Base-by-base conservation (phyloP, 768 basidiomycete genomes). In the Trametes cingulata region DNA sequence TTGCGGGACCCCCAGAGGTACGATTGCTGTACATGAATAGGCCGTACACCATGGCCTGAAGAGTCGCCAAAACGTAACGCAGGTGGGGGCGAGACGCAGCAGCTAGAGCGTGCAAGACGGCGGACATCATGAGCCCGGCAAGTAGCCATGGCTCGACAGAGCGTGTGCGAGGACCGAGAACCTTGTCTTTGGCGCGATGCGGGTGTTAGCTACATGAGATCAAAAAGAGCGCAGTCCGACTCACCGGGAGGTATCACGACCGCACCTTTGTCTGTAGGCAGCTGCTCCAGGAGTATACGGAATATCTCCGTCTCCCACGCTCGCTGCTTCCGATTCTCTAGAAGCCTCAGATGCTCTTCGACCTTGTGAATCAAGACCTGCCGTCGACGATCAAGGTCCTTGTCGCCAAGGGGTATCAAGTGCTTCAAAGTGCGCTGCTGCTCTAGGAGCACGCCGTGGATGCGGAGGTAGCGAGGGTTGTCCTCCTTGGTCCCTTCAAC, bases 21-120 rank as follows among this genome's bases (percentile, higher is more conserved):
- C 4, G 29, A 10, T 33, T 33, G 29, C 29, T 5, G 10, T 33
- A 33, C 6, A 33, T 10, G 29, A 33, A 33, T 4, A 33, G 29
- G 29, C 29, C 29, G 29, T 33, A 33, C 6, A 33, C 29, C 29
- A 33, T 33, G 29, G 29, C 29, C 29, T 33, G 29, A 33, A 33
- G 29, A 33, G 29, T 10, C 10, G 29, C 29, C 10, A 33, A 10
- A 10, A 33, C 29, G 29, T 5, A 33, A 4, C 10, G 6, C 29
- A 6, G 63, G 90, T 64, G 80, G 85, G 60, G 78, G 77, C 65
- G 63, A 87, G 72, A 82, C 77, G 66, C 82, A 84, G 67, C 79
- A 83, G 9, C 78, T 86, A 57, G 67, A 74, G 24, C 77, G 79
- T 42, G 83, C 83, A 12, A 79, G 73, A 27, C 45, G 14, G 45